A percentile compares a stretch with the other conserved stretches of the same genome.
phyloP scores from a whole-genome alignment of 2,329 filamentous ascomycete genomes.

The Xylaria sp. region DNA sequence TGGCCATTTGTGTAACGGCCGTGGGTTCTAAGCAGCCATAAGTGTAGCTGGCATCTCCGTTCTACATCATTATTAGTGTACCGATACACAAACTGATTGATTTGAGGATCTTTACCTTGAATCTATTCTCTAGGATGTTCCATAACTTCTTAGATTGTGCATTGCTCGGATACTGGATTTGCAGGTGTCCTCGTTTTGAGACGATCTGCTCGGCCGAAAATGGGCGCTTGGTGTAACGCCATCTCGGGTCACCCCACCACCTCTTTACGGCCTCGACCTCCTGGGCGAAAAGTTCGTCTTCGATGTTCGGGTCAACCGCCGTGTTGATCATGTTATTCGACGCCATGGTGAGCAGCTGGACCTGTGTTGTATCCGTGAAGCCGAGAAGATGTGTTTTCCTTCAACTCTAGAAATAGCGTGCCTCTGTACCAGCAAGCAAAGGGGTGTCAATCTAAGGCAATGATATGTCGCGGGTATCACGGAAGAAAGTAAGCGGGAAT shows the following conservation, averaged over 20 bases:
- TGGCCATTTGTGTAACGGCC: conserved; percentile 99
- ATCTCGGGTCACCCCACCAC: conserved; percentile 94
- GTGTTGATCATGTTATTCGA: conserved; percentile 71
- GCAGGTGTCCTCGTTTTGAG: conserved; percentile 90
- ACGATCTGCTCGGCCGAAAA: conserved; percentile 98
- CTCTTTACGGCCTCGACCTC: conserved; percentile 90
- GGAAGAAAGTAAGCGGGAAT: conserved; percentile 6
- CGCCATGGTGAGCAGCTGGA: conserved; percentile 63
- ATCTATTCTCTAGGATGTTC: conserved; percentile 86
- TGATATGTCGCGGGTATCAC: conserved; percentile 29
- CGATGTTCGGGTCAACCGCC: conserved; percentile 65
- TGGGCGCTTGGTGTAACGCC: conserved; percentile 90
- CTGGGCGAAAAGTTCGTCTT: conserved; percentile 76
- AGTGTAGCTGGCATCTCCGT: conserved; percentile 87
- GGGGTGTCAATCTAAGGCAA: neutral
- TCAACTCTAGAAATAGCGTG: neutral
- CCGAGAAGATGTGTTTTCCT: neutral
- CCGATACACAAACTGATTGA: neutral
- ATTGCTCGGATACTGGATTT: conserved; percentile 92
- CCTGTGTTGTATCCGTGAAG: neutral
- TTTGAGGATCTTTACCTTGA: conserved; percentile 69
- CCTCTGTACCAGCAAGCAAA: neutral
- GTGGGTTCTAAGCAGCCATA: conserved; percentile 98
- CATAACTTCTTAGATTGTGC: conserved; percentile 92
- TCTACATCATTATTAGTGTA: conserved; percentile 60